Evolutionary conservation across 345 rosid genomes (phyloP), one percentile per base, ranked within the genome.

Genomic region (Salix caprea): DNA sequence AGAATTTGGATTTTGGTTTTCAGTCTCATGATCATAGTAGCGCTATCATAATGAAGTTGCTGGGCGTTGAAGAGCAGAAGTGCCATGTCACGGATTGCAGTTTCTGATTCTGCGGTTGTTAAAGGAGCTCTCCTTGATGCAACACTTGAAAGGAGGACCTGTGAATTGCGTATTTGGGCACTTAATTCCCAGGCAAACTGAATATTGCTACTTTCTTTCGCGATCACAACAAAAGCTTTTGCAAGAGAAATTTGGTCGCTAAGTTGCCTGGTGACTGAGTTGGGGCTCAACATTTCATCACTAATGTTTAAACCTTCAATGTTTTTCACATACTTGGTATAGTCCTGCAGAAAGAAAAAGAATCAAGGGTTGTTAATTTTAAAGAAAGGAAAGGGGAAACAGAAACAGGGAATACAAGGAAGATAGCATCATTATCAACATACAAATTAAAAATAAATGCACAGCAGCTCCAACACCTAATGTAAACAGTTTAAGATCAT

Each of bases 121-220:
- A 94, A 83, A 39, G 98, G 92, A 62, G 74, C 79, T 69, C 96
- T 88, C 76, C 97, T 86, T 66, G 88, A 86, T 60, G 98, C 96
- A 70, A 93, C 93, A 79, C 62, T 86, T 1, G 98, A 94, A 64
- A 94, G 87, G 44, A 94, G 92, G 78, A 83, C 73, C 85, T 92
- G 98, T 2, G 93, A 92, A 76, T 87, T 91, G 60, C 96, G 97
- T 78, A 94, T 94, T 83, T 94, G 98, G 40, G 98, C 96, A 79
- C 98, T 92, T 75, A 94, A 79, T 71, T 92, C 98, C 98, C 98
- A 94, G 21, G 98, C 98, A 83, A 92, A 91, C 84, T 94, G 98
- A 52, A 92, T 90, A 77, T 94, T 94, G 79, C 83, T 94, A 83
- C 94, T 92, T 85, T 94, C 98, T 86, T 94, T 94, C 16, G 97